Base-by-base conservation (phyloP, 495 filamentous ascomycete genomes). In the Annulohypoxylon stygium region DNA sequence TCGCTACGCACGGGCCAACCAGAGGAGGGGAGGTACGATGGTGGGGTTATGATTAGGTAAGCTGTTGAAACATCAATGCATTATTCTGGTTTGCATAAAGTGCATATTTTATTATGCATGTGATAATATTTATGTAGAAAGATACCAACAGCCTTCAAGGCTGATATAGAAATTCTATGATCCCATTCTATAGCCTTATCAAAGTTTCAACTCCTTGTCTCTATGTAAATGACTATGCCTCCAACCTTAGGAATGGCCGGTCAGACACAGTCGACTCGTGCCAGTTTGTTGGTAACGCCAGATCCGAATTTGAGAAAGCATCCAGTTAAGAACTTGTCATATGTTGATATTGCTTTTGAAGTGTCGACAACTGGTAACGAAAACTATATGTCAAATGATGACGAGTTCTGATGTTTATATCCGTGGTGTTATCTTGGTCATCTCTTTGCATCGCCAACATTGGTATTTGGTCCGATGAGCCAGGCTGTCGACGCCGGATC, bases 361-460 rank as follows among this genome's bases (percentile, higher is more conserved):
- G 8, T 30, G 30, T 43, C 48, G 18, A 14, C 45, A 18, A 10
- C 30, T 41, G 50, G 34, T 23, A n/a, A 9, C 20, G 3, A 14
- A 8, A 4, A 47, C 2, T 47, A 6, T n/a, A 47, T n/a, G 0
- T 39, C 61, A 64, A 11, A 14, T 45, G 8, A 62, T 25, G n/a
- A 39, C 33, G 37, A 47, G 4, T 8, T 16, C 43, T 26, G 53
- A 37, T 41, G 33, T 14, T 55, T 30, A 53, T 37, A 64, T 39
- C 48, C 63, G 63, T 61, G 69, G 53, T 60, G 71, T 33, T 36
- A 68, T 30, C n/a, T 66, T 12, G 53, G 55, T 34, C 16, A 73
- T 66, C 26, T 83, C 81, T 67, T 79, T 82, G 61, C 82, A 84
- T 41, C 75, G 64, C 81, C 80, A 83, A 64, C 83, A 85, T 57